Percentiles rank a stretch among this genome's conserved stretches.
Evolutionary conservation across 768 basidiomycete genomes (phyloP).

Genomic region (Xerocomus brunneocitrinus): DNA sequence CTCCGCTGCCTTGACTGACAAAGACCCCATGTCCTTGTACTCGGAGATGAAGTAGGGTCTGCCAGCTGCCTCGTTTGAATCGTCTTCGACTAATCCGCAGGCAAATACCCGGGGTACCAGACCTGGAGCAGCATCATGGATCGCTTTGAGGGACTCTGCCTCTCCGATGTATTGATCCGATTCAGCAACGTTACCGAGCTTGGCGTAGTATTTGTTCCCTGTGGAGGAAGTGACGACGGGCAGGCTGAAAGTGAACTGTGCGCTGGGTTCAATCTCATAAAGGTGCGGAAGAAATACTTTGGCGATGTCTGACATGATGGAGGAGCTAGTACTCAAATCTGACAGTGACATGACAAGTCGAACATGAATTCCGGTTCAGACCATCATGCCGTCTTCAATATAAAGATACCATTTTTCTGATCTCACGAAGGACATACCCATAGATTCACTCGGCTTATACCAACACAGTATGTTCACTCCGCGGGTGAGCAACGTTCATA

Average conservation of each 20-base stretch:
- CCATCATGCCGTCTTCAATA: too few relatives aligned
- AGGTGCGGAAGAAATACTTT: conserved; percentile 41
- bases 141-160: conserved; percentile 61
- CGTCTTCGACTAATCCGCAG: conserved; percentile 35
- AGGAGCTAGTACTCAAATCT: background rate
- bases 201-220: conserved; percentile 58
- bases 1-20: conserved; percentile 44
- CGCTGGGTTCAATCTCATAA: conserved; percentile 45
- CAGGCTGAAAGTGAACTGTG: conserved; percentile 41
- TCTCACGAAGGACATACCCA: too few relatives aligned
- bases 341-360: too few relatives aligned
- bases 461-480: conserved; percentile 13
- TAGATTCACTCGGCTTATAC: conserved; percentile 31
- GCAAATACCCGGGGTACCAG: conserved; percentile 57
- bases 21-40: conserved; percentile 54
- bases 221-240: conserved; percentile 54
- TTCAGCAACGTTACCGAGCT: conserved; percentile 49
- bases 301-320: conserved; percentile 17
- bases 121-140: conserved; percentile 60
- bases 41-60: conserved; percentile 69
- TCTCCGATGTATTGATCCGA: conserved; percentile 67
- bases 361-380: background rate
- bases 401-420: too few relatives aligned
- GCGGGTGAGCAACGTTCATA: background rate
- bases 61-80: conserved; percentile 30